Conservation (phyloP, 1,284 basidiomycete species). For the Mycena sp. region DNA sequence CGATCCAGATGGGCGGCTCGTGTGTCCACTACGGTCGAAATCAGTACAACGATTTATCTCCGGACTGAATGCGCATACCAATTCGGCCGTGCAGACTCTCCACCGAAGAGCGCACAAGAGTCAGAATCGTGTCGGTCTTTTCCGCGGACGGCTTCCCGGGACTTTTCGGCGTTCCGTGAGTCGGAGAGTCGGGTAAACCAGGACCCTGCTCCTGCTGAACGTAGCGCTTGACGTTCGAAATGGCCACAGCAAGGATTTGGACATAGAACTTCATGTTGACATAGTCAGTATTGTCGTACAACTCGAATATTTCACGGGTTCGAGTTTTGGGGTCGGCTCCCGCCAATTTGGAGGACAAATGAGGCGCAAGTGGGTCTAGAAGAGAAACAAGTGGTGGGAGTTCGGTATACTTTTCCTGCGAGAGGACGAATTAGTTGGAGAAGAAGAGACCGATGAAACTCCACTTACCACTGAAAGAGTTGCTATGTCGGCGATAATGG, state of each 20-base stretch:
- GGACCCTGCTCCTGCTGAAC: constrained; percentile 60
- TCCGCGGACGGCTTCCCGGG: constrained; percentile 46
- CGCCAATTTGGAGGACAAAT: constrained; percentile 32
- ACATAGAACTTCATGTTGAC: constrained; percentile 63
- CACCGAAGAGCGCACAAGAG: constrained; percentile 55
- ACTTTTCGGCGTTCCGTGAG: constrained; percentile 33
- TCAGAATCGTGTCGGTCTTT: constrained; percentile 52
- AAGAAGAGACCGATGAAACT: constrained; percentile 10
- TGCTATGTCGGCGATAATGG: constrained; percentile 46
- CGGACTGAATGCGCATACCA: constrained; percentile 50
- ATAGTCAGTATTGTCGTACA: constrained; percentile 62
- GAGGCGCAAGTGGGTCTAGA: constrained; percentile 42
- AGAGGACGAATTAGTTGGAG: constrained; percentile 5
- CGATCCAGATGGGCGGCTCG: constrained; percentile 77
- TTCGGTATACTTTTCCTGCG: constrained; percentile 47
- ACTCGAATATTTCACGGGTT: constrained; percentile 51
- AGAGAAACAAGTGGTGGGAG: constrained; percentile 57
- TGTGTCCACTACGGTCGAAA: constrained; percentile 62
- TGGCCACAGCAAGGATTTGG: constrained; percentile 61
- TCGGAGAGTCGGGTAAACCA: too few relatives aligned
- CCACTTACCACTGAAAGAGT: constrained; percentile 42
- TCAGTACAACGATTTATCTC: neutral
- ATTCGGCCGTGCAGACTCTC: constrained; percentile 69
- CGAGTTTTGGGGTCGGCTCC: constrained; percentile 28
- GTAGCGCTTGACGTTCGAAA: constrained; percentile 67